Conservation (phyloP, 2,329 filamentous ascomycete genomes). For the Metarhizium guizhouense region DNA sequence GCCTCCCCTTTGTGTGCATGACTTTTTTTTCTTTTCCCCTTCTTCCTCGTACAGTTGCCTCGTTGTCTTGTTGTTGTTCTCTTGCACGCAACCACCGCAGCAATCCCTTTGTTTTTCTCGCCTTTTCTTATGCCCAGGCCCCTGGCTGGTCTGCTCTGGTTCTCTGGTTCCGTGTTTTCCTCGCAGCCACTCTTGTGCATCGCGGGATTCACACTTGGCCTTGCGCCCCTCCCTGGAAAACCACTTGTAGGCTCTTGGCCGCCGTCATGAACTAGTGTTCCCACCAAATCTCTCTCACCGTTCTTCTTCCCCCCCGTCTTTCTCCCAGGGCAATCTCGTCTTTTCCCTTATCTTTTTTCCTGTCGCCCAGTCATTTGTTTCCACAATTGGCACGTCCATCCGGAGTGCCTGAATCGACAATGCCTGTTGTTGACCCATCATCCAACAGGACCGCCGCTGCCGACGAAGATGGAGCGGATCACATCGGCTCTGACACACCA, state of each 20-base stretch:
- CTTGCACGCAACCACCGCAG: neutral
- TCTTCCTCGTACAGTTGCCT: neutral
- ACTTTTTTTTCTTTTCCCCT: conserved; percentile 18
- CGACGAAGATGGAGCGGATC: conserved; percentile 66
- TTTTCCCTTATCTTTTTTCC: conserved; percentile 3
- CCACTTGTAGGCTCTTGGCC: conserved; percentile 19
- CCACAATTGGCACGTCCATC: neutral
- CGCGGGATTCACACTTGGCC: conserved; percentile 3
- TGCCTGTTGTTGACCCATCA: conserved; percentile 43
- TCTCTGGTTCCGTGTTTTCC: conserved; percentile 2
- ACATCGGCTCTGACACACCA: conserved; percentile 77
- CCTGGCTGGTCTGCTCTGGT: conserved; percentile 1
- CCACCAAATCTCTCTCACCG: conserved; percentile 14
- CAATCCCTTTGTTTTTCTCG: neutral
- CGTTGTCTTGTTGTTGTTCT: neutral
- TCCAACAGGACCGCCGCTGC: conserved; percentile 43
- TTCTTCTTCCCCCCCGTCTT: conserved; percentile 16
- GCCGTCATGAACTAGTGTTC: conserved; percentile 32
- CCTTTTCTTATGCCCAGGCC: neutral
- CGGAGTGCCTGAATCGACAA: conserved; percentile 19
- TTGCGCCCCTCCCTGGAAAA: conserved; percentile 1
- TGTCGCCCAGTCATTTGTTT: neutral
- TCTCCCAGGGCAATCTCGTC: neutral
- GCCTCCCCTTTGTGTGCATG: conserved; percentile 14
- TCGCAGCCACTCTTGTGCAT: conserved; percentile 13